Base-by-base conservation (phyloP, 108 stramenopile genomes). In the Fragilaria radians region DNA sequence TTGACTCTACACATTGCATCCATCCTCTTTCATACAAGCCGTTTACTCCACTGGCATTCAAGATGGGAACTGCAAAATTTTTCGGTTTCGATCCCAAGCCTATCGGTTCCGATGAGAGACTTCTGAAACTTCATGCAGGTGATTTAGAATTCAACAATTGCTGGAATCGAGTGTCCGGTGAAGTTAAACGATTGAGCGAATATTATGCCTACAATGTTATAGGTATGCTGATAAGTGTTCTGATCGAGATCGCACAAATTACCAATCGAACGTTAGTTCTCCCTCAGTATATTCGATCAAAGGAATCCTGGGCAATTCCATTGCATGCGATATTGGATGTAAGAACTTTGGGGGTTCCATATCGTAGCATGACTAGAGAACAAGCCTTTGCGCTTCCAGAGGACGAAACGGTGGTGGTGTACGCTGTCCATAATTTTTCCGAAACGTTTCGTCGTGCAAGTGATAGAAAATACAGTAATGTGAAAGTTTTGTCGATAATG, bases 391-490 rank as follows among this genome's bases (percentile, higher is more conserved):
- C 61, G 7, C 29, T 68, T 28, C 32, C 32, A 27, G 52, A 50
- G 26, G 67, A 52, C 18, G 67, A 68, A 9, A 45, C 32, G 52
- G 46, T 22, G 0, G 59, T 18, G 4, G 33, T 67, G 1, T 61
- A 62, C 45, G 46, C 61, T 27, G 49, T 55, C 21, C 23, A 61
- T 19, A 48, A 62, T 54, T 54, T 68, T 42, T 42, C 36, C 36
- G 36, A 42, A 11, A 42, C 36, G 36, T 42, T 42, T 42, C 36
- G 36, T 42, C 36, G 36, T 11, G 36, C 36, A 7, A 42, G 11
- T 14, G 36, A 42, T 14, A 42, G 14, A 14, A 42, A 42, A 42
- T 42, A 42, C 36, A 42, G 36, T 11, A 14, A 42, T 11, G 36
- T 42, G 7, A 42, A 14, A 14, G 36, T 42, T 42, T 14, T 42